Evolutionary conservation across 768 basidiomycete species (phyloP).

Genomic region (Suillus occidentalis): DNA sequence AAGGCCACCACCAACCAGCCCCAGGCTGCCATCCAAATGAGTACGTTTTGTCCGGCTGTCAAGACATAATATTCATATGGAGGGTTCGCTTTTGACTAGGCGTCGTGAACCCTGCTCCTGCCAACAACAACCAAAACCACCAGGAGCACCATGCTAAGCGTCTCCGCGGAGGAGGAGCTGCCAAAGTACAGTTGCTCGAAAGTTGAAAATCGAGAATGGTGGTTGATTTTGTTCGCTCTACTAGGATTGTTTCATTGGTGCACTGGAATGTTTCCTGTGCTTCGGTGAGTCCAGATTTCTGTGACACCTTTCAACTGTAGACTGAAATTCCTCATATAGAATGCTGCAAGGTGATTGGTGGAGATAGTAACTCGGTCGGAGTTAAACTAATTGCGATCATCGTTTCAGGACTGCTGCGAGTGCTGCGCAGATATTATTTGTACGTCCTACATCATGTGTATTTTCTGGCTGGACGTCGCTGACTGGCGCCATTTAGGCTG

Average conservation of each 20-base stretch:
- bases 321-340: conserved; percentile 37
- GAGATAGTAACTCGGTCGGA: neutral
- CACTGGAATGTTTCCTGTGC: conserved; percentile 69
- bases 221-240: conserved; percentile 1
- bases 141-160: conserved; percentile 50
- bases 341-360: conserved; percentile 60
- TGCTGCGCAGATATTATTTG: conserved; percentile 70
- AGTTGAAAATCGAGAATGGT: neutral
- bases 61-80: neutral
- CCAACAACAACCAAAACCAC: conserved; percentile 37
- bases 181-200: conserved; percentile 42
- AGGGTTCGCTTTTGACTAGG: conserved; percentile 30
- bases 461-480: neutral
- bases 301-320: neutral
- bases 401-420: conserved; percentile 63
- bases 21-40: conserved; percentile 60
- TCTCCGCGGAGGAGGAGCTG: conserved; percentile 72
- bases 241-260: conserved; percentile 67
- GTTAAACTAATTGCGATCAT: neutral
- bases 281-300: conserved; percentile 49
- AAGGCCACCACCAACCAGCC: conserved; percentile 52
- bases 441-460: conserved; percentile 33
- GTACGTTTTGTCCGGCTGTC: conserved; percentile 37
- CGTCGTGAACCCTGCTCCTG: conserved; percentile 45
- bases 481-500: conserved; percentile 46